Base-by-base conservation (phyloP, 306 rosid genomes). In the Astragalus membranaceus region DNA sequence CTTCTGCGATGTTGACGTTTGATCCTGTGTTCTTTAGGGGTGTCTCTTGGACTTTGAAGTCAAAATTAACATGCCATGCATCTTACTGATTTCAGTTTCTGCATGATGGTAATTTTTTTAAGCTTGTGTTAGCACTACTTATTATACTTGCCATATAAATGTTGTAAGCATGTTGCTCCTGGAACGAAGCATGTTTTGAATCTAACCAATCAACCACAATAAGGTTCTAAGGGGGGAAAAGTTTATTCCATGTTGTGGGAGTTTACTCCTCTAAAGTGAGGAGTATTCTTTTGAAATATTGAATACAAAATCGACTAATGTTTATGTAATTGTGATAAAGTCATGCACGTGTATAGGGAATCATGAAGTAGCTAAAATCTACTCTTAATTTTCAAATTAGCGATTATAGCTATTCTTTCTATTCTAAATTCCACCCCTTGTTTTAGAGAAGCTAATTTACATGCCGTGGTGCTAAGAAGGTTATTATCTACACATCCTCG, bases 31-130 rank as follows among this genome's bases (percentile, higher is more conserved):
- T 58, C 5, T 36, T 66, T 36, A 11, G 11, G 10, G 5, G 2
- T 49, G 51, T 54, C 73, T 47, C 74, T 70, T 75, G 67, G 35
- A 26, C 70, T 58, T 23, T 62, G 59, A 49, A 49, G 64, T 43
- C 55, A 63, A 71, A 65, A 12, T 14, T 42, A 57, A 35, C 72
- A 42, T 70, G 39, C 7, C 62, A 53, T 78, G 49, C 71, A 43
- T 26, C 33, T 33, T 50, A 15, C 13, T 65, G 41, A 73, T 65
- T 41, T 51, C 41, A 15, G 46, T 41, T 73, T 66, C 54, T 73
- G 73, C 47, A 14, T 51, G 35, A 23, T 56, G 46, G 50, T 48
- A 47, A 60, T 69, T 14, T 57, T 59, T 56, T 37, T 0, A 12
- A 47, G 37, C 32, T n/a, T 15, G 6, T 41, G 55, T 30, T 62